phyloP scores from a whole-genome alignment of 2,329 filamentous ascomycete species.

The Aspergillus terreus region DNA sequence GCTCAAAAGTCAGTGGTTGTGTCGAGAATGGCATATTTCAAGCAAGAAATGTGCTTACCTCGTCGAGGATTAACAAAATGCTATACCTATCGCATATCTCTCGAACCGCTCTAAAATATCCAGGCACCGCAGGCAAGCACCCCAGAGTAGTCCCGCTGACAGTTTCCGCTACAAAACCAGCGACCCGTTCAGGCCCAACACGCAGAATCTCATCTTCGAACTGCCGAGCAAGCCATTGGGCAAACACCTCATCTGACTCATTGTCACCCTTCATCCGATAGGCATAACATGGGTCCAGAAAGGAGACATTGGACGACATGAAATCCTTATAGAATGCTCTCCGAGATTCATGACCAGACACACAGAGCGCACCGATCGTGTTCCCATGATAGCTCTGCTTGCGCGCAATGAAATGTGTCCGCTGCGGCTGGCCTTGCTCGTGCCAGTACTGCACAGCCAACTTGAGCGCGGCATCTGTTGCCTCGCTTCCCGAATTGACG shows the following conservation, averaged over 20 bases:
- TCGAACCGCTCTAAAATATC: not conserved
- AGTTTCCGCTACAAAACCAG: conserved; percentile 2
- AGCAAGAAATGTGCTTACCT: not conserved
- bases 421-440: not conserved
- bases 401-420: not conserved
- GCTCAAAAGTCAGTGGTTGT: not conserved
- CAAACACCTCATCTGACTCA: not conserved
- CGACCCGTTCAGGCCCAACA: not conserved
- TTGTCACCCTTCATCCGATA: not conserved
- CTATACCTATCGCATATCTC: not conserved
- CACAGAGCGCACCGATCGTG: conserved; percentile 1
- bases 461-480: conserved; percentile 2
- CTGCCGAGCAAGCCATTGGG: not conserved
- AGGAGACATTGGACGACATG: not conserved
- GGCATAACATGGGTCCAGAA: conserved; percentile 1
- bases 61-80: conserved; percentile 1
- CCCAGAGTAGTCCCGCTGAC: conserved; percentile 1
- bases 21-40: too few relatives aligned
- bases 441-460: conserved; percentile 2
- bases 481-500: conserved; percentile 3
- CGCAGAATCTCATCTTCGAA: conserved; percentile 2
- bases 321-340: conserved; percentile 1
- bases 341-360: not conserved
- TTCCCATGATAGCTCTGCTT: conserved; percentile 6
- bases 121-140: not conserved